Conservation (phyloP, 2,329 filamentous ascomycete species). For the Phyllosticta citrichinensis region DNA sequence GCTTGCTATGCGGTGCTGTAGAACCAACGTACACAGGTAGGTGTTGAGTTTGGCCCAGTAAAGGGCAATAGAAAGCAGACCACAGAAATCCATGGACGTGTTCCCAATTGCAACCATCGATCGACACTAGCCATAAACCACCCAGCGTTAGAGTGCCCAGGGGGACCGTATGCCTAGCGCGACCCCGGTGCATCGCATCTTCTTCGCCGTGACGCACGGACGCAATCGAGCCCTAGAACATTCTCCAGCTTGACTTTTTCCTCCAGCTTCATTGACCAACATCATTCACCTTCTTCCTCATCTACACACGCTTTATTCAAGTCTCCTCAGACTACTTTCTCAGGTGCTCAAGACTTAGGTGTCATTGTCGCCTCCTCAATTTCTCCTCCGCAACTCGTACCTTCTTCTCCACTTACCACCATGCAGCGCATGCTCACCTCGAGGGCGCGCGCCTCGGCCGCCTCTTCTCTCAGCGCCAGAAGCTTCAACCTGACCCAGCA, state of each 20-base stretch:
- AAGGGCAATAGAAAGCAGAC: background rate
- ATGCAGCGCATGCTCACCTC: conserved; percentile 96
- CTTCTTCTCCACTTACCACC: conserved; percentile 28
- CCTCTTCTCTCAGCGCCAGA: conserved; percentile 51
- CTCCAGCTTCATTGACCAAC: conserved; percentile 1
- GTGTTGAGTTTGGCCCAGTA: background rate
- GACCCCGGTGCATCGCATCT: background rate
- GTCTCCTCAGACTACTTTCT: background rate
- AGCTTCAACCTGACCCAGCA: conserved; percentile 73
- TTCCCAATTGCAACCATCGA: background rate
- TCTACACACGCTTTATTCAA: conserved; percentile 2
- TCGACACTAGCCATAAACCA: background rate
- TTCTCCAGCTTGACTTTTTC: conserved; percentile 3
- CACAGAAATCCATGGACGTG: background rate
- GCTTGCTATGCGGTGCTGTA: background rate
- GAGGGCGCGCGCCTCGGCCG: conserved; percentile 66
- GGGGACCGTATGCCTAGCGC: background rate
- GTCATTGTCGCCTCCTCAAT: background rate
- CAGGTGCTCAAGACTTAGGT: conserved; percentile 5
- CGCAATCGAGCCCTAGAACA: background rate
- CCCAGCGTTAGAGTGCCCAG: background rate
- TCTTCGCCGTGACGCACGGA: background rate
- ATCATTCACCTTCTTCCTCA: conserved; percentile 1
- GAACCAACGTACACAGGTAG: background rate
- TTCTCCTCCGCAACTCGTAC: background rate